A percentile compares a stretch with the other conserved stretches of the same genome.
Evolutionary conservation across 805 yeast genomes (phyloP).

Genomic region (Candida boleticola): DNA sequence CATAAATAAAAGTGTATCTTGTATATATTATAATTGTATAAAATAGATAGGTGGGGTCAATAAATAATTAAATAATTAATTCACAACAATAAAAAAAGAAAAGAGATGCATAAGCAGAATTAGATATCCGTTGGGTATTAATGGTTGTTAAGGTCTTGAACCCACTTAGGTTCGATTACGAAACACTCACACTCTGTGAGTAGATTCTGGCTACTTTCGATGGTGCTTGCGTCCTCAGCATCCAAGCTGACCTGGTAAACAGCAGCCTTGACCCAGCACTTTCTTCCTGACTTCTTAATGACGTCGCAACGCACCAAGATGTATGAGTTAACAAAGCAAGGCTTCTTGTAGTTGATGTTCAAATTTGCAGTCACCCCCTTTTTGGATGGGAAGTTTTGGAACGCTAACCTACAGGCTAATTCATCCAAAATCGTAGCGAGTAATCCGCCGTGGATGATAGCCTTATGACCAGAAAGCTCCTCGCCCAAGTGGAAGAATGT

Average conservation of each 20-base stretch:
- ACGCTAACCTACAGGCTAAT: conserved; percentile 41
- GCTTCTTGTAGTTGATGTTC: conserved; percentile 38
- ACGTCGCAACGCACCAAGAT: conserved; percentile 35
- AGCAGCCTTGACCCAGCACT: conserved; percentile 37
- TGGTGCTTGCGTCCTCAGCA: conserved; percentile 7
- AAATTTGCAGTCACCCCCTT: conserved; percentile 45
- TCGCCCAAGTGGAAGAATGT: conserved; percentile 41
- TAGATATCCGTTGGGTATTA: no score
- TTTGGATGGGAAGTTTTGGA: conserved; percentile 37
- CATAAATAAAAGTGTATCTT: background rate
- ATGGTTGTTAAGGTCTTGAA: conserved; percentile 22
- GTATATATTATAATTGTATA: no score
- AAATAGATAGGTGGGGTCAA: background rate
- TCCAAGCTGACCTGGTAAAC: conserved; percentile 25
- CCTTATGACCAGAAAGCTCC: conserved; percentile 37
- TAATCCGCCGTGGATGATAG: conserved; percentile 44
- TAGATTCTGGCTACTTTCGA: conserved; percentile 23
- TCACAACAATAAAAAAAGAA: no score
- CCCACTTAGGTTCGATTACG: conserved; percentile 43
- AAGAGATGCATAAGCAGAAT: no score
- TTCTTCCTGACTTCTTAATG: conserved; percentile 33
- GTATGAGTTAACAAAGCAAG: conserved; percentile 30
- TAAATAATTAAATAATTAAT: conserved; percentile 1
- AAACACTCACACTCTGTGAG: conserved; percentile 38
- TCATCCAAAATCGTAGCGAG: conserved; percentile 44